Conservation (phyloP, 352 stramenopile species). For the Vaucheria bursata region DNA sequence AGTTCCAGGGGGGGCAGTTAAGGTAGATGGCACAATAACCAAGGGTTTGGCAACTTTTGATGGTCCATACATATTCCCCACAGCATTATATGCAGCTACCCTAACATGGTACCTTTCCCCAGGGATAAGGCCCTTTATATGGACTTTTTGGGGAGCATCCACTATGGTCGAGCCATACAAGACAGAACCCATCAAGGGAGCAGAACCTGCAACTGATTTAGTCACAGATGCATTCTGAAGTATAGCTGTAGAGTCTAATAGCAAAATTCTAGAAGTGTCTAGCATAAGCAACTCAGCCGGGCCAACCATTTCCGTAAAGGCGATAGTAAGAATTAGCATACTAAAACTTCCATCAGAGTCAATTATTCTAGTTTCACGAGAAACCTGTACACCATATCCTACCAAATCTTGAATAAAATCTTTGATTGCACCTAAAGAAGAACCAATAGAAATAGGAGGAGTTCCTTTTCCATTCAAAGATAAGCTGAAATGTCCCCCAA, state of each 20-base stretch:
- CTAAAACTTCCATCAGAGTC: too few species aligned
- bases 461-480: conserved; percentile 57
- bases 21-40: conserved; percentile 28
- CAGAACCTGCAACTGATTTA: conserved; percentile 18
- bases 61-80: conserved; percentile 69
- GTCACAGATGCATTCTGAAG: conserved; percentile 16
- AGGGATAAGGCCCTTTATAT: conserved; percentile 15
- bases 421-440: conserved; percentile 56
- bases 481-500: conserved; percentile 72
- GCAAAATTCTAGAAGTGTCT: too few species aligned
- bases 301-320: too few species aligned
- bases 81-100: conserved; percentile 82
- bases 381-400: not conserved
- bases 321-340: too few species aligned
- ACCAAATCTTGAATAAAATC: conserved; percentile 53
- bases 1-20: conserved; percentile 57
- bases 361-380: too few species aligned
- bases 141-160: conserved; percentile 19
- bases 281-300: too few species aligned
- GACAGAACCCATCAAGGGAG: conserved; percentile 44
- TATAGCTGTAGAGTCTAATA: conserved; percentile 16
- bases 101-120: conserved; percentile 58
- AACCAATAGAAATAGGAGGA: conserved; percentile 48
- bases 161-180: conserved; percentile 20
- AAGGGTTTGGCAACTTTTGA: conserved; percentile 67